Base-by-base conservation (phyloP, 306 rosid species). In the Castanospermum australe region DNA sequence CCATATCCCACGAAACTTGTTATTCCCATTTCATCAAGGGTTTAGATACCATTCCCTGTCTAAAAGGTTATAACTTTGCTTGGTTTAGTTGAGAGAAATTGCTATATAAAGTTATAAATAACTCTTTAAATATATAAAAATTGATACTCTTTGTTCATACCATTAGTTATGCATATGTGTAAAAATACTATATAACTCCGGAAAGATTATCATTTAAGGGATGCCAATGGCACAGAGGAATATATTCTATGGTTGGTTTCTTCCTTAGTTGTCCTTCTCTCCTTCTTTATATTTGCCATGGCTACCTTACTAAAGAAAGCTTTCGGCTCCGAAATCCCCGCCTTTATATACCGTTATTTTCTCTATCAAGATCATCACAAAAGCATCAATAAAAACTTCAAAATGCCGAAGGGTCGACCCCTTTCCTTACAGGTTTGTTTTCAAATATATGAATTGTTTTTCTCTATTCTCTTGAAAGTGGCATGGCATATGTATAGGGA, bases 361-460 rank as follows among this genome's bases (percentile, higher is more conserved):
- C 30, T 51, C 44, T 42, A 67, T 82, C 89, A 42, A 20, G 44
- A 75, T 42, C 87, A 57, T 55, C 61, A 55, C 14, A 73, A 70
- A 48, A 77, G 15, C 81, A 8, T 60, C 82, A 75, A 24, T 74
- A 67, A 77, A 78, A 83, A 84, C 81, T 62, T 74, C 82, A 90
- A 83, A 65, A 94, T 94, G 97, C 86, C 97, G 0, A 91, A 86
- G 90, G 86, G 91, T 82, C 90, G 89, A 39, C 97, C 97, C 1
- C 85, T 92, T 78, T 89, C 99, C 12, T 84, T 94, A 69, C 94
- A 94, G 99, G 99, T 92, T 81, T 47, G 74, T 73, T 79, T 55
- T 24, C 21, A 45, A 6, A 41, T 2, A 12, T 13, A 4, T 20
- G 5, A 5, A 18, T 75, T 62, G 2, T 11, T 18, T 20, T 9